Percentiles rank a stretch among this genome's conserved stretches.
These are phyloP conservation scores for Talaromyces adpressus DNA, from an alignment of 495 filamentous ascomycete genomes.

Conservation along the genomic window DNA sequence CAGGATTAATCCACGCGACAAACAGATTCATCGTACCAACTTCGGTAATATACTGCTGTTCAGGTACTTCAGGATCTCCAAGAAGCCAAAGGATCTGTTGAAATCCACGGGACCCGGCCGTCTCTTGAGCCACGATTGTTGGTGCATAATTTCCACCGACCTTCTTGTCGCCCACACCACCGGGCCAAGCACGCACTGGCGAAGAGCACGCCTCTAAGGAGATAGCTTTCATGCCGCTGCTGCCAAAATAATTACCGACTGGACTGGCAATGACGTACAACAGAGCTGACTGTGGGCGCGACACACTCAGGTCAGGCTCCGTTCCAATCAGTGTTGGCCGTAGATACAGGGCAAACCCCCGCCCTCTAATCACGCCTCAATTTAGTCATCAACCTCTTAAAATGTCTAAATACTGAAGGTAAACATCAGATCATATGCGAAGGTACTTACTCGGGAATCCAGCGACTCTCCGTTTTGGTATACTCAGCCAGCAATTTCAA, in stretches of 20 bases:
- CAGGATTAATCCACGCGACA: slow-evolving; percentile 55
- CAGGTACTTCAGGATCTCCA: slow-evolving; percentile 15
- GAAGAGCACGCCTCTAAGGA: slow-evolving; percentile 8
- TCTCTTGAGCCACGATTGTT: slow-evolving; percentile 12
- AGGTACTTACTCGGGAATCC: slow-evolving; percentile 11
- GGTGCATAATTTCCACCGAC: slow-evolving; percentile 27
- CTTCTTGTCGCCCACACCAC: slow-evolving; percentile 22
- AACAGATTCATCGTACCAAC: slow-evolving; percentile 94
- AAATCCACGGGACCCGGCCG: slow-evolving; percentile 13
- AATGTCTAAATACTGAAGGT: neutral
- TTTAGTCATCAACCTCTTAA: neutral
- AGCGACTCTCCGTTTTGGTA: slow-evolving; percentile 30
- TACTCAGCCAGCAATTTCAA: slow-evolving; percentile 54
- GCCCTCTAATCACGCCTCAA: slow-evolving; percentile 11
- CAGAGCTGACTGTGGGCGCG: slow-evolving; percentile 62
- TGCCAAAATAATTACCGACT: slow-evolving; percentile 11
- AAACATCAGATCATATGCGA: neutral
- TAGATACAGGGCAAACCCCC: slow-evolving; percentile 53
- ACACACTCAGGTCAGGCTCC: slow-evolving; percentile 60
- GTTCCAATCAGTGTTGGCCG: slow-evolving; percentile 74
- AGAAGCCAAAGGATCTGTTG: slow-evolving; percentile 26
- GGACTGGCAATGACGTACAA: slow-evolving; percentile 58
- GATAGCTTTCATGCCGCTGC: slow-evolving; percentile 8
- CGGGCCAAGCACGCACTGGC: slow-evolving; percentile 19
- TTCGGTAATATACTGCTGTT: slow-evolving; percentile 78